These are phyloP conservation scores for Vaccinium macrocarpon DNA, from an alignment of 148 eudicot species.

Conservation along the genomic window DNA sequence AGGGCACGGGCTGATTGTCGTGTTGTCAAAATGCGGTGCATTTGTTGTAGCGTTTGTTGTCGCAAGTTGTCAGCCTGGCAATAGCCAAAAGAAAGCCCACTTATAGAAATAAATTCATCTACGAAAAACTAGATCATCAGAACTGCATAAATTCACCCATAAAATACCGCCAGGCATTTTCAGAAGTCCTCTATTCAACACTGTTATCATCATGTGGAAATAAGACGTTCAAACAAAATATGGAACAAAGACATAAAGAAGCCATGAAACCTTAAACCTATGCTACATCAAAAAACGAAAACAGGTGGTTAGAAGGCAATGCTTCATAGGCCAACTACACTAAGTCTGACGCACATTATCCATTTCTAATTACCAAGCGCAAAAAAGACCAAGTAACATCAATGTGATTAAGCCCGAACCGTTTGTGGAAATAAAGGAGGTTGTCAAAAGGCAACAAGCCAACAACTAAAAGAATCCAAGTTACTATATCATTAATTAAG, in stretches of 20 bases:
- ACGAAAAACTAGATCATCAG: neutral
- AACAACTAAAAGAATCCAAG: neutral
- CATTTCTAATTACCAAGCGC: neutral
- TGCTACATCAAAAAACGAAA: neutral
- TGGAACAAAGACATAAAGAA: neutral
- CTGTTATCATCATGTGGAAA: neutral
- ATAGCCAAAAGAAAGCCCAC: neutral
- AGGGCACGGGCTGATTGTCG: slow-evolving; percentile 93
- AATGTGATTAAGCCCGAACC: neutral
- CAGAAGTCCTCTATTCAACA: neutral
- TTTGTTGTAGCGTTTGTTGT: slow-evolving; percentile 81
- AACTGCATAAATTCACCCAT: neutral
- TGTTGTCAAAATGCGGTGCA: slow-evolving; percentile 84
- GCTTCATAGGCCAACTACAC: neutral
- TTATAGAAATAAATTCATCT: neutral
- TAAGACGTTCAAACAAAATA: too few species aligned
- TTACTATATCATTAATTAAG: neutral
- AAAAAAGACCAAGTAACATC: neutral
- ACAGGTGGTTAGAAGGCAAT: neutral
- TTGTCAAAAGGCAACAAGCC: neutral
- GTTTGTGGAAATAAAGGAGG: neutral
- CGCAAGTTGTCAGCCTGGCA: slow-evolving; percentile 85
- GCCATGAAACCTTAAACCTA: neutral
- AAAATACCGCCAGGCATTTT: neutral
- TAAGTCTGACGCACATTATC: neutral